Percentiles rank a stretch among this genome's conserved stretches.
Evolutionary conservation across 208 protist genomes (phyloP).

Genomic region (Leishmania braziliensis): DNA sequence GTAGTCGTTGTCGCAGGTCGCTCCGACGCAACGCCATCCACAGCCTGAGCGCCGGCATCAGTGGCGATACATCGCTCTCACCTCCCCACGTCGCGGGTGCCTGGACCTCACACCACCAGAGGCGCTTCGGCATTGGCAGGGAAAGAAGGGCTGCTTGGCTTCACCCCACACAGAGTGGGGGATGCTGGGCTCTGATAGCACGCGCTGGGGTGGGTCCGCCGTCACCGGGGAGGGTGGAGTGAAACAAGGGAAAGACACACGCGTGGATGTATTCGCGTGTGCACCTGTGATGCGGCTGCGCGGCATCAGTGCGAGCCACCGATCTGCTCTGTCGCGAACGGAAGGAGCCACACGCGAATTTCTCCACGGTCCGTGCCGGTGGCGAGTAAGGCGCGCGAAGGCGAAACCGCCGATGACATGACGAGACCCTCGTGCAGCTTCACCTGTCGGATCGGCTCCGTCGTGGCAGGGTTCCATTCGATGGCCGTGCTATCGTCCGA

Average conservation of each 20-base stretch:
- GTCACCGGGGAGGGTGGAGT: neutral
- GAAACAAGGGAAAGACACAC: neutral
- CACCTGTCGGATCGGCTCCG: conserved; percentile 63
- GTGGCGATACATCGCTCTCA: neutral
- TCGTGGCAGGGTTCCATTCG: conserved; percentile 59
- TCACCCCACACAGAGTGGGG: neutral
- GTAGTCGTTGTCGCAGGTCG: neutral
- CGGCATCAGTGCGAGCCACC: conserved; percentile 9
- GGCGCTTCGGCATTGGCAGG: neutral
- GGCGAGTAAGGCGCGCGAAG: conserved; percentile 45
- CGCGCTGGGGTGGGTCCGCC: neutral
- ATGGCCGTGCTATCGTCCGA: conserved; percentile 83
- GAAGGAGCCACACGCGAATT: conserved; percentile 73
- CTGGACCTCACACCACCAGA: neutral
- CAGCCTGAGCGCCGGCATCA: neutral
- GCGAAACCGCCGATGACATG: conserved; percentile 74
- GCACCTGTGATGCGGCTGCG: neutral
- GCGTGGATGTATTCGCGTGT: neutral
- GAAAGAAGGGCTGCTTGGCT: neutral
- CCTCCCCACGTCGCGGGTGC: neutral
- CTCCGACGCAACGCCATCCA: neutral
- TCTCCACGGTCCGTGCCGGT: conserved; percentile 80
- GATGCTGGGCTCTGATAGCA: neutral
- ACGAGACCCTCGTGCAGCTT: conserved; percentile 79
- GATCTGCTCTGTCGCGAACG: conserved; percentile 64